Percentiles rank a stretch among this genome's conserved stretches.
phyloP scores from a whole-genome alignment of 768 basidiomycete genomes.

The Naganishia kalamii region DNA sequence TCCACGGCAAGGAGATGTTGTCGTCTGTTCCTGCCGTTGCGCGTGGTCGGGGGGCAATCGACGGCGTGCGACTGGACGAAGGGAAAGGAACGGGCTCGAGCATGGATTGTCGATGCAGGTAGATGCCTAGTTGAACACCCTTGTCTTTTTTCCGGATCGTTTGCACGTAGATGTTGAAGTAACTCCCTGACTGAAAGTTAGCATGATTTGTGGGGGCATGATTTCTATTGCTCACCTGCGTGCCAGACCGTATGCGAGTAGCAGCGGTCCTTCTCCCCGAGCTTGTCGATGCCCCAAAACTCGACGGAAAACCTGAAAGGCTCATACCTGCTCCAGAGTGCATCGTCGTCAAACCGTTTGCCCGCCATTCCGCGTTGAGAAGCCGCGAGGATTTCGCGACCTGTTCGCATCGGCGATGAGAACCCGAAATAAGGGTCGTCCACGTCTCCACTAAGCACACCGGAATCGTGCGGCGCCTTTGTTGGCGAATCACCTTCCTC shows the following conservation, averaged over 20 bases:
- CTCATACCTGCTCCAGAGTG: constrained; percentile 43
- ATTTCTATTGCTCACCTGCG: constrained; percentile 53
- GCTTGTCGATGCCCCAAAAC: constrained; percentile 75
- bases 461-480: background rate
- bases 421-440: constrained; percentile 17
- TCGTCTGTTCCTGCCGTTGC: background rate
- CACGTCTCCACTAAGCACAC: background rate
- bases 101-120: constrained; percentile 76
- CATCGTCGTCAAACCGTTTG: background rate
- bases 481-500: background rate
- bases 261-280: constrained; percentile 76
- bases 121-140: constrained; percentile 70
- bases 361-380: background rate
- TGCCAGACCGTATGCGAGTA: constrained; percentile 85
- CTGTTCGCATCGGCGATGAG: background rate
- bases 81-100: constrained; percentile 60
- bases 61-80: constrained; percentile 21
- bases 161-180: constrained; percentile 73
- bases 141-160: constrained; percentile 69
- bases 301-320: constrained; percentile 72
- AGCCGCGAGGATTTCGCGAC: constrained; percentile 23
- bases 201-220: background rate
- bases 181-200: background rate
- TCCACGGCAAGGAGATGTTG: background rate
- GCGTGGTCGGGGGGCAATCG: background rate